Conservation (phyloP, 495 filamentous ascomycete species). For the Aspergillus taichungensis region DNA sequence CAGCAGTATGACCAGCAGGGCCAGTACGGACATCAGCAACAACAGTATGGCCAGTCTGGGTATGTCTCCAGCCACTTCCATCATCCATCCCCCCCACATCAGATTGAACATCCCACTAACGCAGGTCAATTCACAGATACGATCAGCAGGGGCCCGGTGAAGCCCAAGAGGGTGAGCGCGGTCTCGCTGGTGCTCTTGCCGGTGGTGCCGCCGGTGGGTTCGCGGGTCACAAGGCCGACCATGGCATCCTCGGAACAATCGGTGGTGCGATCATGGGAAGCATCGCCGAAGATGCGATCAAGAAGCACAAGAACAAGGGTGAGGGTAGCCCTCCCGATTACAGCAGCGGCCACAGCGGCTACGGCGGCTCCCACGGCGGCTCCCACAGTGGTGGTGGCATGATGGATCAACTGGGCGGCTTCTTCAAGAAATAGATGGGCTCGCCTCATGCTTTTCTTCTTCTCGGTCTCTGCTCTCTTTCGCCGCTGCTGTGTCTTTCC, state of each 20-base stretch:
- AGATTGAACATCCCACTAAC: conserved; percentile 7
- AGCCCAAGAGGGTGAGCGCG: conserved; percentile 41
- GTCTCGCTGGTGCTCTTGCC: conserved; percentile 36
- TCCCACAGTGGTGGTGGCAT: conserved; percentile 19
- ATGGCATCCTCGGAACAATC: conserved; percentile 42
- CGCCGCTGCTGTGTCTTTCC: conserved; percentile 12
- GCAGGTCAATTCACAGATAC: conserved; percentile 2
- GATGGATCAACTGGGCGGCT: conserved; percentile 35
- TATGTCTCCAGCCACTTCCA: conserved; percentile 3
- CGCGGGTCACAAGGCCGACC: conserved; percentile 42
- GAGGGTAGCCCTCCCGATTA: not conserved
- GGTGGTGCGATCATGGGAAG: conserved; percentile 42
- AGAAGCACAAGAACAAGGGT: conserved; percentile 34
- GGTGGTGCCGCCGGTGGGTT: conserved; percentile 39
- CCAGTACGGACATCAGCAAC: conserved; percentile 12
- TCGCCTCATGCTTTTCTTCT: conserved; percentile 2
- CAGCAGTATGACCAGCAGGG: conserved; percentile 22
- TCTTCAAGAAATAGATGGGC: conserved; percentile 34
- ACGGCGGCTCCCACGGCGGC: conserved; percentile 14
- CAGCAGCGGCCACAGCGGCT: conserved; percentile 12
- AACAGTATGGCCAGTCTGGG: conserved; percentile 10
- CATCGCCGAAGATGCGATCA: conserved; percentile 36
- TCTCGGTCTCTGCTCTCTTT: conserved; percentile 10
- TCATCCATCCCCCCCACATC: not conserved
- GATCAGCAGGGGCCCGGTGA: conserved; percentile 23